phyloP scores from a whole-genome alignment of 257 asterid genomes.

The Solanum bukasovii region DNA sequence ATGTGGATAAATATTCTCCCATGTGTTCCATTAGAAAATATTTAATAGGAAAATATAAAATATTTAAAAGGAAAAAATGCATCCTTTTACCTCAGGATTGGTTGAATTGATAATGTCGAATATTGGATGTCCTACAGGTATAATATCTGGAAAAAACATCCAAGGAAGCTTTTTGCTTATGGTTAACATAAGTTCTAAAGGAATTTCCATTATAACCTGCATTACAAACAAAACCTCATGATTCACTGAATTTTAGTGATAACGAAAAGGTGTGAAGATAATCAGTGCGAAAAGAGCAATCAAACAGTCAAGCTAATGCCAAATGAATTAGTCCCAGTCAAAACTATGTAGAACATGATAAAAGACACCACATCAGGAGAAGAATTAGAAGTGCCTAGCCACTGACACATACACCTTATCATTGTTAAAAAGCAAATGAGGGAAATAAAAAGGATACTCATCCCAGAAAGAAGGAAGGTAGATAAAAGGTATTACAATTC shows the following conservation, averaged over 20 bases:
- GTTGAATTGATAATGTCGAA: constrained; percentile 92
- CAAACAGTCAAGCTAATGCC: neutral
- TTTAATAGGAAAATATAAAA: neutral
- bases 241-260: neutral
- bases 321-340: neutral
- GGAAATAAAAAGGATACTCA: neutral
- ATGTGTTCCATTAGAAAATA: neutral
- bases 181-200: constrained; percentile 90
- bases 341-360: neutral
- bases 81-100: constrained; percentile 69
- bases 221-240: neutral
- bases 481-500: neutral
- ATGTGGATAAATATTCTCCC: neutral
- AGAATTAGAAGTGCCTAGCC: neutral
- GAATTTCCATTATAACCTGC: constrained; percentile 97
- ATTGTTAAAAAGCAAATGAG: neutral
- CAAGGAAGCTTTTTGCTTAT: constrained; percentile 90
- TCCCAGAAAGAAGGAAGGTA: neutral
- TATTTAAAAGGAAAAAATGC: neutral
- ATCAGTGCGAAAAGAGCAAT: neutral
- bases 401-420: neutral
- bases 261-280: neutral
- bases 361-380: neutral
- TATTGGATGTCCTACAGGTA: constrained; percentile 94
- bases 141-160: constrained; percentile 96